A percentile compares a stretch with the other conserved stretches of the same genome.
Evolutionary conservation across 257 asterid species (phyloP).

Genomic region (Plectranthus barbatus): DNA sequence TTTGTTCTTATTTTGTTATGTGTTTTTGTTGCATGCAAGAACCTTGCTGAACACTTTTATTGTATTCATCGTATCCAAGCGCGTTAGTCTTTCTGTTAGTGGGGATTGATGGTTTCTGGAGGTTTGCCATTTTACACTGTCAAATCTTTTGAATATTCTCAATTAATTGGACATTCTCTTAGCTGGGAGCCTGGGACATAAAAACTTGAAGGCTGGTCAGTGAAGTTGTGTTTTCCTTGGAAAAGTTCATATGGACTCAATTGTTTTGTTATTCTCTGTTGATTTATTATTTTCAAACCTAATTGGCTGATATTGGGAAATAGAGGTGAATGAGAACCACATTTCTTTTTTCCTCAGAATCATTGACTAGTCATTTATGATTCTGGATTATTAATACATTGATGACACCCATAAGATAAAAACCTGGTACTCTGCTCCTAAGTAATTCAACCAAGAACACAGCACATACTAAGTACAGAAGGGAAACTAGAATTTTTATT

Average conservation of each 20-base stretch:
- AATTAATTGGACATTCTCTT: neutral
- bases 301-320: too few species aligned
- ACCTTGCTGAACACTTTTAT: neutral
- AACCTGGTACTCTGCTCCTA: too few species aligned
- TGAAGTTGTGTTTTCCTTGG: neutral
- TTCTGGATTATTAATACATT: neutral
- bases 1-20: neutral
- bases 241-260: too few species aligned
- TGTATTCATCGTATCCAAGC: constrained; percentile 19
- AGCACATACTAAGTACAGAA: too few species aligned
- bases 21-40: neutral
- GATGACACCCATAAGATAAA: too few species aligned
- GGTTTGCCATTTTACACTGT: neutral
- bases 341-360: neutral
- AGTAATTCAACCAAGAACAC: too few species aligned
- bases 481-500: too few species aligned
- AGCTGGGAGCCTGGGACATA: constrained; percentile 25
- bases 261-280: neutral
- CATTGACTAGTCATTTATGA: too few species aligned
- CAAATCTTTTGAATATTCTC: neutral
- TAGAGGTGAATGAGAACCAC: neutral
- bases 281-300: neutral
- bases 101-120: neutral
- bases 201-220: neutral
- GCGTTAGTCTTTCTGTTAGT: neutral